Evolutionary conservation across 345 rosid genomes (phyloP).

Genomic region (Nasturtium officinale): DNA sequence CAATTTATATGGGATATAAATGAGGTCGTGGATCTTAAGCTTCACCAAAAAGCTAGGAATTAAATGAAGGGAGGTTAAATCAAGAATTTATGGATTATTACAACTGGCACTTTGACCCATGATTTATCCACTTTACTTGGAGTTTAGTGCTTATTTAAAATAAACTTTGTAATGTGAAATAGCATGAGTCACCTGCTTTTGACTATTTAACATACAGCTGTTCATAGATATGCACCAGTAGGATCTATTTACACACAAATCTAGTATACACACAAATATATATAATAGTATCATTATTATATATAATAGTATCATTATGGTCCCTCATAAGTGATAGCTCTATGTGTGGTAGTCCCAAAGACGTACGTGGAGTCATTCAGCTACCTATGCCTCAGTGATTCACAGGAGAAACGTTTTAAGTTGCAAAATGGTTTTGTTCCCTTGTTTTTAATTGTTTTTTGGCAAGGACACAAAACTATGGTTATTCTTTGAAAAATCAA

Average conservation of each 20-base stretch:
- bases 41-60: constrained; percentile 24
- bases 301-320: constrained; percentile 3
- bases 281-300: neutral
- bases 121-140: constrained; percentile 21
- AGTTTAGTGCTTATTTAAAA: constrained; percentile 13
- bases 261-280: neutral
- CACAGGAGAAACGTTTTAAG: neutral
- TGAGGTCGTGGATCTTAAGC: neutral
- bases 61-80: constrained; percentile 21
- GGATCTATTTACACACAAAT: neutral
- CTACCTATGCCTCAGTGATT: constrained; percentile 1
- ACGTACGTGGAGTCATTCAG: constrained; percentile 3
- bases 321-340: constrained; percentile 20
- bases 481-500: too few species aligned
- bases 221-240: constrained; percentile 22
- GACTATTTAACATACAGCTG: constrained; percentile 28
- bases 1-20: neutral
- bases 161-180: constrained; percentile 11
- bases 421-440: too few species aligned
- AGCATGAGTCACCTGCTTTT: constrained; percentile 12
- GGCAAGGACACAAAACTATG: too few species aligned
- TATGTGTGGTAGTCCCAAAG: constrained; percentile 4
- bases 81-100: constrained; percentile 17
- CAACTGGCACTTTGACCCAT: constrained; percentile 28
- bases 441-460: too few species aligned